Conservation (phyloP, 768 basidiomycete genomes). For the Astraeus odoratus region DNA sequence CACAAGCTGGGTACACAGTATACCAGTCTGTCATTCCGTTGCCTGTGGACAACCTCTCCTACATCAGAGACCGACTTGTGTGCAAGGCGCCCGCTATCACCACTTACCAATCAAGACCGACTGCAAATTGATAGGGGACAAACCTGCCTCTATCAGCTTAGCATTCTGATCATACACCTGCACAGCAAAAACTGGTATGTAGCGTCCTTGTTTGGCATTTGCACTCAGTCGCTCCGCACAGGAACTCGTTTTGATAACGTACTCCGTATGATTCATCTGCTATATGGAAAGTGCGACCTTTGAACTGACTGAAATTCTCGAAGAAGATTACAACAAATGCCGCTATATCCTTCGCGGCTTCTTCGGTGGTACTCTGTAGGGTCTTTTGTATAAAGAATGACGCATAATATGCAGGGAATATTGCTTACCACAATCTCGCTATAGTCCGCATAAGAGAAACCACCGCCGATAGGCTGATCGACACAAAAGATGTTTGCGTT, state of each 20-base stretch:
- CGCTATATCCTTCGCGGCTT: constrained; percentile 64
- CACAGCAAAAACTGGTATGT: constrained; percentile 45
- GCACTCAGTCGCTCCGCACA: not conserved
- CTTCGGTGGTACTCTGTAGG: constrained; percentile 51
- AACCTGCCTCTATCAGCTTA: constrained; percentile 33
- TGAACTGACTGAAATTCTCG: constrained; percentile 64
- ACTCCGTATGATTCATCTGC: constrained; percentile 53
- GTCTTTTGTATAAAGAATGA: not conserved
- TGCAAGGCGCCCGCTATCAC: too few relatives aligned
- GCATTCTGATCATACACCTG: constrained; percentile 44
- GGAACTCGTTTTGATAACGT: constrained; percentile 10
- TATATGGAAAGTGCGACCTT: constrained; percentile 58
- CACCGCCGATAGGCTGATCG: constrained; percentile 40
- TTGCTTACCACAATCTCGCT: constrained; percentile 33
- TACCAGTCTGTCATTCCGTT: constrained; percentile 38
- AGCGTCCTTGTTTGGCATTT: constrained; percentile 35
- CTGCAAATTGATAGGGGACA: constrained; percentile 42
- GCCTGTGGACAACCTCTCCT: too few relatives aligned
- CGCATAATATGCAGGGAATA: constrained; percentile 1
- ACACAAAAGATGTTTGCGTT: constrained; percentile 48
- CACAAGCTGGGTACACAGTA: constrained; percentile 34
- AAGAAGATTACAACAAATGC: constrained; percentile 70
- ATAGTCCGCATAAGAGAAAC: constrained; percentile 41
- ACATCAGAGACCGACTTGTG: too few relatives aligned
- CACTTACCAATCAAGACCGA: constrained; percentile 43